These are phyloP conservation scores for Senecio squalidus DNA, from an alignment of 140 eudicot genomes.

Conservation along the genomic window DNA sequence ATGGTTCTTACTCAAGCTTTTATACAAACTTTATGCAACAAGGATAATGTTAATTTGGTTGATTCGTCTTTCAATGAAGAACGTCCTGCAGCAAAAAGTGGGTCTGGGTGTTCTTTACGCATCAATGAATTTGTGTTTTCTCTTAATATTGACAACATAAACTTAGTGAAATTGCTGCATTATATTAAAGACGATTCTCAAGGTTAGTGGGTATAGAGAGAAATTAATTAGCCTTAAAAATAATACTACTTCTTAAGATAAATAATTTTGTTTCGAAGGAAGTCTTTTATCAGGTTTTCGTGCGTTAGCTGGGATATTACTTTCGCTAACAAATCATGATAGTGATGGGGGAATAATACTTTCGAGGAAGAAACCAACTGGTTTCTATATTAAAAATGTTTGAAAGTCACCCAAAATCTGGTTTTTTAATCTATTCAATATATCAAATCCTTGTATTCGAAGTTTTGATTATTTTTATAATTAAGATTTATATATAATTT, in stretches of 20 bases:
- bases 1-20: no score
- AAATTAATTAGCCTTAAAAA: conserved; percentile 36
- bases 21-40: conserved; percentile 38
- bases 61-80: no score
- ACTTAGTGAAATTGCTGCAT: conserved; percentile 59
- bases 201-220: conserved; percentile 92
- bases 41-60: conserved; percentile 17
- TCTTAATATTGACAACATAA: conserved; percentile 85
- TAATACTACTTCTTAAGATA: no score
- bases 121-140: conserved; percentile 83
- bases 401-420: no score
- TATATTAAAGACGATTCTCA: conserved; percentile 68
- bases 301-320: conserved; percentile 61
- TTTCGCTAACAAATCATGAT: conserved; percentile 68
- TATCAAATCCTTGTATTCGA: no score
- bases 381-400: no score
- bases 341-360: conserved; percentile 81
- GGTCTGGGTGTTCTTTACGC: conserved; percentile 45
- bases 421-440: no score
- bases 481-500: no score
- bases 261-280: no score
- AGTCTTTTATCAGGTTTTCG: conserved; percentile 69
- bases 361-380: conserved; percentile 40
- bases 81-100: conserved; percentile 31
- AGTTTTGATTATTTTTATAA: no score